Conservation (phyloP, 2,329 filamentous ascomycete species). For the Pseudomassariella vexata region DNA sequence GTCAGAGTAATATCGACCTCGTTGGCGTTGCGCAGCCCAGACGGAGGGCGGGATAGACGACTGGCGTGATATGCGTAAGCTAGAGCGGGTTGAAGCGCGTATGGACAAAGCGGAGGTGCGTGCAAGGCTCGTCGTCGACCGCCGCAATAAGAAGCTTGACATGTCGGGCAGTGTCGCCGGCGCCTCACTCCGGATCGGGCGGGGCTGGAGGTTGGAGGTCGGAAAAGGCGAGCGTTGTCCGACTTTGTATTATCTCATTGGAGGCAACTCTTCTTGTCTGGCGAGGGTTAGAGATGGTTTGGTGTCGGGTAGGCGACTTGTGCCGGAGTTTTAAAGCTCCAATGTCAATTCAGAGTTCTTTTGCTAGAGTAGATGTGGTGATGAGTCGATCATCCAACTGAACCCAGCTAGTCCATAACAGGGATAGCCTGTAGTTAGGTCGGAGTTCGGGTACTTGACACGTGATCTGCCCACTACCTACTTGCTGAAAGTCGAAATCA, state of each 20-base stretch:
- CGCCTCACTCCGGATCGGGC: constrained; percentile 12
- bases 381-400: too few relatives aligned
- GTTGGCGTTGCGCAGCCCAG: constrained; percentile 14
- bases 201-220: constrained; percentile 10
- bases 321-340: too few relatives aligned
- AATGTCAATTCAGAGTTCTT: too few relatives aligned
- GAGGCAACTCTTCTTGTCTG: constrained; percentile 1
- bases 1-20: constrained; percentile 18
- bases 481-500: too few relatives aligned
- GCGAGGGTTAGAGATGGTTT: not conserved
- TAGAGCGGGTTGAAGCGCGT: constrained; percentile 16
- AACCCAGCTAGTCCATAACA: too few relatives aligned
- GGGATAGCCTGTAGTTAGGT: too few relatives aligned
- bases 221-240: not conserved
- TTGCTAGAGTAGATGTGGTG: too few relatives aligned
- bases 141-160: constrained; percentile 26
- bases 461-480: too few relatives aligned
- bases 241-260: constrained; percentile 5
- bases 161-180: constrained; percentile 19
- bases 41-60: constrained; percentile 16
- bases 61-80: constrained; percentile 15
- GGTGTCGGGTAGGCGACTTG: too few relatives aligned
- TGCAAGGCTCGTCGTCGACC: constrained; percentile 20
- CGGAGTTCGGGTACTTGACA: too few relatives aligned
- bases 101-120: constrained; percentile 19